A percentile compares a stretch with the other conserved stretches of the same genome.
Evolutionary conservation across 257 asterid genomes (phyloP).

Genomic region (Plantago ovata): DNA sequence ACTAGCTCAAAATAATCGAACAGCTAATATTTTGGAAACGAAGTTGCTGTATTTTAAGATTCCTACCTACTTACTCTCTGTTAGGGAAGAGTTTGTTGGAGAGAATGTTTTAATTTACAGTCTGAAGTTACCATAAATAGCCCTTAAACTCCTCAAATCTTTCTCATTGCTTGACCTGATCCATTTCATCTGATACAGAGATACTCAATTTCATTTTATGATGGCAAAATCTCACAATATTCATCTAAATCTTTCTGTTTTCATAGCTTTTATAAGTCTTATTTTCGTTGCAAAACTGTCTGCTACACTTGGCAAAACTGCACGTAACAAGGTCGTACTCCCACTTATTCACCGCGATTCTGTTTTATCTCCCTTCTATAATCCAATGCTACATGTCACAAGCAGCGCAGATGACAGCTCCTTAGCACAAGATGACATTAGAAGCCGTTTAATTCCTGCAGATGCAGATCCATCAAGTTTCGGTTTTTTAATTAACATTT

Average conservation of each 20-base stretch:
- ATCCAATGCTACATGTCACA: neutral
- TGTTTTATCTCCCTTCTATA: neutral
- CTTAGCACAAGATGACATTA: slow-evolving; percentile 8
- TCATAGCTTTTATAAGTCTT: slow-evolving; percentile 11
- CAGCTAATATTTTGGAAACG: neutral
- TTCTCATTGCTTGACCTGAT: too few species aligned
- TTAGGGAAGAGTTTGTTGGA: slow-evolving; percentile 19
- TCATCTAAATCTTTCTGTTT: neutral
- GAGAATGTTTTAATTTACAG: neutral
- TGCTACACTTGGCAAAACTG: neutral
- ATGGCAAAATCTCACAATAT: slow-evolving; percentile 13
- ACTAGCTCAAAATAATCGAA: neutral
- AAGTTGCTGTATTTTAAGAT: neutral
- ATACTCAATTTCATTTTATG: neutral
- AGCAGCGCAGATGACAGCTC: too few species aligned
- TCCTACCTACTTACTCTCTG: too few species aligned
- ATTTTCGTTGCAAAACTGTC: neutral
- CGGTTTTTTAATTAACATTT: slow-evolving; percentile 18
- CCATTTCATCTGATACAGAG: neutral
- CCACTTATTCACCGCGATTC: slow-evolving; percentile 23
- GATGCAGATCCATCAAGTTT: neutral
- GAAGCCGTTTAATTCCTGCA: slow-evolving; percentile 8
- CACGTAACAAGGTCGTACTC: neutral
- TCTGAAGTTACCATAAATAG: too few species aligned
- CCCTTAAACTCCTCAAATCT: too few species aligned